phyloP scores from a whole-genome alignment of 1,139 yeast species.

The Blastobotrys malaysiensis region DNA sequence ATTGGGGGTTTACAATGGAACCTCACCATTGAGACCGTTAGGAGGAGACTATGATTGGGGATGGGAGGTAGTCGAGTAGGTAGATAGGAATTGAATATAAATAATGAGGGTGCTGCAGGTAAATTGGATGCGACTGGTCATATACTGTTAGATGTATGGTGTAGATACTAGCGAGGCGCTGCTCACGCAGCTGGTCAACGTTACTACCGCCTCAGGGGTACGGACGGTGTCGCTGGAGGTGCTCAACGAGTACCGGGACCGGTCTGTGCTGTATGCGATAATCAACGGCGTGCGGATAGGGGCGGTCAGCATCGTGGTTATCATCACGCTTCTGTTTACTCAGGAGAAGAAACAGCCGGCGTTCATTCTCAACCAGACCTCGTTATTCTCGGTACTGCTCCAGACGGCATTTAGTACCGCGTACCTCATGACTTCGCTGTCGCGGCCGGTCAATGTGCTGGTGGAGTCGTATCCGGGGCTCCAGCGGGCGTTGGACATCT shows the following conservation, averaged over 20 bases:
- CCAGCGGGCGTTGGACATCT: slow-evolving; percentile 36
- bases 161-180: slow-evolving; percentile 3
- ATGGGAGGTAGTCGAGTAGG: background rate
- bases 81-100: background rate
- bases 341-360: slow-evolving; percentile 48
- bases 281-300: slow-evolving; percentile 38
- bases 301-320: slow-evolving; percentile 32
- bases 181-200: slow-evolving; percentile 16
- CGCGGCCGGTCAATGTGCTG: slow-evolving; percentile 45
- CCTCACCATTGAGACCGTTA: background rate
- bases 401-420: slow-evolving; percentile 56
- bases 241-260: slow-evolving; percentile 33
- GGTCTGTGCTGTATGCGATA: slow-evolving; percentile 32
- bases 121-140: background rate
- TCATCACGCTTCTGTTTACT: slow-evolving; percentile 19
- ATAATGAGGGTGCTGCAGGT: background rate
- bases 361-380: slow-evolving; percentile 59
- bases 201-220: slow-evolving; percentile 25
- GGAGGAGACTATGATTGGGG: background rate
- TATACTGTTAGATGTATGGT: background rate
- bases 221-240: slow-evolving; percentile 34
- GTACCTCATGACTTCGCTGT: slow-evolving; percentile 49
- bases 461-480: slow-evolving; percentile 42
- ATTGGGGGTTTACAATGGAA: slow-evolving; percentile 4
- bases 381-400: slow-evolving; percentile 49